Conservation (phyloP, 2,329 filamentous ascomycete species). For the Cercospora nicotianae region DNA sequence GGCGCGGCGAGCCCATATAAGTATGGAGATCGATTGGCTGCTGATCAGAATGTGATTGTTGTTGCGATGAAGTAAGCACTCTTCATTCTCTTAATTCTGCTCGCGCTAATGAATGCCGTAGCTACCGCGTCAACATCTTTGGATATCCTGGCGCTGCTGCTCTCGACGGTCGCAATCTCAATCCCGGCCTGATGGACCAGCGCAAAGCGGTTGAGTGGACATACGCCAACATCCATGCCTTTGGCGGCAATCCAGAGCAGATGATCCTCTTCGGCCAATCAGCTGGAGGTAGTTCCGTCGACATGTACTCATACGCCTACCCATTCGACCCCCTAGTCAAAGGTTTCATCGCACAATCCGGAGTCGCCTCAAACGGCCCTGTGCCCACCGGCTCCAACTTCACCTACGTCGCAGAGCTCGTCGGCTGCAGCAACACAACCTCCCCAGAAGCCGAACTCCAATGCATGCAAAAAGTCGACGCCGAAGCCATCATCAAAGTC, state of each 20-base stretch:
- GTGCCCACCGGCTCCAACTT: slow-evolving; percentile 18
- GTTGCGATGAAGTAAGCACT: slow-evolving; percentile 19
- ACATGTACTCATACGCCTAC: slow-evolving; percentile 40
- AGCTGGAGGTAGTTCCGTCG: slow-evolving; percentile 27
- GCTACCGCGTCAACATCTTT: slow-evolving; percentile 30
- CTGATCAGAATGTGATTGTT: slow-evolving; percentile 22
- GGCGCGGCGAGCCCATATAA: slow-evolving; percentile 24
- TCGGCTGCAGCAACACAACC: slow-evolving; percentile 16
- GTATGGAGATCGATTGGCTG: slow-evolving; percentile 22
- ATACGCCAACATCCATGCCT: slow-evolving; percentile 38
- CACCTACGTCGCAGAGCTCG: slow-evolving; percentile 16
- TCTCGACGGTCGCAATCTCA: slow-evolving; percentile 30
- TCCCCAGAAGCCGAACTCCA: slow-evolving; percentile 8
- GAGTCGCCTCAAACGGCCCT: slow-evolving; percentile 25
- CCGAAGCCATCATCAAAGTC: slow-evolving; percentile 18
- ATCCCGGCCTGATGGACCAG: slow-evolving; percentile 39
- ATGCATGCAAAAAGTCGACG: slow-evolving; percentile 21
- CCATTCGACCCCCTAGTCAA: slow-evolving; percentile 39
- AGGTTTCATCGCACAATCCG: slow-evolving; percentile 42
- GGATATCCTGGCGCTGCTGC: slow-evolving; percentile 32
- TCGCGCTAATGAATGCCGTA: not conserved
- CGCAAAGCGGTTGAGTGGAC: slow-evolving; percentile 43
- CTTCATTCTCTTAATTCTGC: not conserved
- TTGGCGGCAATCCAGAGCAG: slow-evolving; percentile 34
- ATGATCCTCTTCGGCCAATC: slow-evolving; percentile 34